phyloP scores from a whole-genome alignment of 2,329 filamentous ascomycete species.

The Capronia epimyces region DNA sequence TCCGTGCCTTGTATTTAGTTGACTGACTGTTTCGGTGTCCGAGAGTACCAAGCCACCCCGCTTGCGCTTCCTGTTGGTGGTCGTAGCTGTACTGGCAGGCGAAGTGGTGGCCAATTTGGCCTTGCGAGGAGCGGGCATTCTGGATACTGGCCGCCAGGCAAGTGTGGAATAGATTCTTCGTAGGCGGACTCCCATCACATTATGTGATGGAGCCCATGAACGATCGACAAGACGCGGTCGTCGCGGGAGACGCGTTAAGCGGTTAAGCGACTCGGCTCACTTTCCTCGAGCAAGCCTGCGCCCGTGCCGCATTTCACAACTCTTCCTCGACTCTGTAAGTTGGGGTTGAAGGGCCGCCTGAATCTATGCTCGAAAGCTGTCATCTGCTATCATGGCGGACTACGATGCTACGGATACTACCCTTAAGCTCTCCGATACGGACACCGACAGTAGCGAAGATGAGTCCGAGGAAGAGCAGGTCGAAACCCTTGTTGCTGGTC shows the following conservation, averaged over 20 bases:
- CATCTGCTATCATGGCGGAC: constrained; percentile 7
- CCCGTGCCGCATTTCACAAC: background rate
- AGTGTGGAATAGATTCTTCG: background rate
- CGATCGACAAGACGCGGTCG: background rate
- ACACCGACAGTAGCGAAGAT: constrained; percentile 29
- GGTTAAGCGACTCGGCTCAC: background rate
- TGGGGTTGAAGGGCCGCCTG: too few relatives aligned
- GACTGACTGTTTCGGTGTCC: background rate
- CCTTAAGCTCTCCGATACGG: constrained; percentile 21
- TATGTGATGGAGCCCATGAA: background rate
- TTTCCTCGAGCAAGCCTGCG: background rate
- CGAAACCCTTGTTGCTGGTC: constrained; percentile 68
- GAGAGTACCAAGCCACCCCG: background rate
- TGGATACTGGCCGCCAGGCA: background rate
- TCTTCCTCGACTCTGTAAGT: background rate
- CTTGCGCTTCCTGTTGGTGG: constrained; percentile 14
- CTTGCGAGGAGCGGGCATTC: constrained; percentile 13
- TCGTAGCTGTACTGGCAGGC: background rate
- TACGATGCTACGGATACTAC: constrained; percentile 12
- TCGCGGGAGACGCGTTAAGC: background rate
- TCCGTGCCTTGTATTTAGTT: constrained; percentile 2
- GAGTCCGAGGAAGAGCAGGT: constrained; percentile 36
- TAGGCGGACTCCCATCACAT: background rate
- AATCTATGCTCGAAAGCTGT: too few relatives aligned
- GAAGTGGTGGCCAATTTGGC: background rate